Evolutionary conservation across 2,329 filamentous ascomycete genomes (phyloP).

Genomic region (Talaromyces sp.): DNA sequence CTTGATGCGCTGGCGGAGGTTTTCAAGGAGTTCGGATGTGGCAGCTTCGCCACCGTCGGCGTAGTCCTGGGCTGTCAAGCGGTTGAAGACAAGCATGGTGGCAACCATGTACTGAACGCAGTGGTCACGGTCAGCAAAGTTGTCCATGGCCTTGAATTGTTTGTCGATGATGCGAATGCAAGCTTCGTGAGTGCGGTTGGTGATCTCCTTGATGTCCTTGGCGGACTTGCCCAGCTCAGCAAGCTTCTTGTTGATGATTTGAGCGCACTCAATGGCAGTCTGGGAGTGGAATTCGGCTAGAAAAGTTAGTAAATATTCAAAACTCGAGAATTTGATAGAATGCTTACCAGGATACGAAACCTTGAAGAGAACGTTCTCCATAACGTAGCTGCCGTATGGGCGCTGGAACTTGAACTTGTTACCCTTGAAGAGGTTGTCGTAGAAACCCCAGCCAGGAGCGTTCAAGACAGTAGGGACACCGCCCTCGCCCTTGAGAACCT

Average conservation of each 20-base stretch:
- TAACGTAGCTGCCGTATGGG: slow-evolving; percentile 95
- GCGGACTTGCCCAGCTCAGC: slow-evolving; percentile 82
- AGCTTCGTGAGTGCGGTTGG: slow-evolving; percentile 95
- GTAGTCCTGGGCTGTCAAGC: slow-evolving; percentile 91
- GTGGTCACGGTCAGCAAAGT: slow-evolving; percentile 99
- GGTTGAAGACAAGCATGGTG: slow-evolving; percentile 92
- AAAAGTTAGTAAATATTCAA: slow-evolving; percentile 1
- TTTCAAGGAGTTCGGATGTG: slow-evolving; percentile 82
- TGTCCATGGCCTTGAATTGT: slow-evolving; percentile 99
- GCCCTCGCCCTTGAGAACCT: slow-evolving; percentile 85
- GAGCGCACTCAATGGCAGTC: slow-evolving; percentile 90
- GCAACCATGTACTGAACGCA: slow-evolving; percentile 99
- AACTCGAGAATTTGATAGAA: background rate
- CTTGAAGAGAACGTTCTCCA: slow-evolving; percentile 99
- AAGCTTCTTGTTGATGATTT: slow-evolving; percentile 80
- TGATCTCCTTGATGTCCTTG: slow-evolving; percentile 86
- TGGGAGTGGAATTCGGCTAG: slow-evolving; percentile 95
- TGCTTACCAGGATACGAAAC: slow-evolving; percentile 86
- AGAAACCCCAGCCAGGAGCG: slow-evolving; percentile 94
- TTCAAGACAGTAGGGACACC: slow-evolving; percentile 90
- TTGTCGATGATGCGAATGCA: slow-evolving; percentile 99
- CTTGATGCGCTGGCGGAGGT: slow-evolving; percentile 84
- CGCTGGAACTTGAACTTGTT: slow-evolving; percentile 96
- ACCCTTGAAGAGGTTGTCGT: slow-evolving; percentile 95
- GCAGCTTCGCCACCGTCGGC: slow-evolving; percentile 88